Conservation (phyloP, 2,329 filamentous ascomycete genomes). For the Amauroascus verrucosus region DNA sequence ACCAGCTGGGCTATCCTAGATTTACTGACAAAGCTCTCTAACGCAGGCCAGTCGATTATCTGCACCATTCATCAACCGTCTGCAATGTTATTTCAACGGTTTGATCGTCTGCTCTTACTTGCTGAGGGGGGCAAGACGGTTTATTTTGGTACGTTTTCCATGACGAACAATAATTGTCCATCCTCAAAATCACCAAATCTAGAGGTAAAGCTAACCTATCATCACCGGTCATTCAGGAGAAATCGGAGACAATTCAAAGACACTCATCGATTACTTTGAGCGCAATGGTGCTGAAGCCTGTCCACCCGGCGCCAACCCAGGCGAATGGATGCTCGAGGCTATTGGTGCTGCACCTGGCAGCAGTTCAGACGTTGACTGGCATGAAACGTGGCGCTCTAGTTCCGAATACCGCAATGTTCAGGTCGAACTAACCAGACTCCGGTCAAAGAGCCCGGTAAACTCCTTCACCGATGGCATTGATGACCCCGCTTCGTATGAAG, state of each 20-base stretch:
- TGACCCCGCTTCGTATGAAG: constrained; percentile 32
- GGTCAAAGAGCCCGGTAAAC: constrained; percentile 21
- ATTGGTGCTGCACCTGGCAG: constrained; percentile 54
- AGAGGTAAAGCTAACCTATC: background rate
- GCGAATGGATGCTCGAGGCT: constrained; percentile 61
- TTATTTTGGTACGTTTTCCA: constrained; percentile 50
- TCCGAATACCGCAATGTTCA: constrained; percentile 42
- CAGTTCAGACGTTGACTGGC: constrained; percentile 48
- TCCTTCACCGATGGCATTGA: background rate
- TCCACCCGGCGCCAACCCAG: constrained; percentile 55
- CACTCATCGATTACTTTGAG: constrained; percentile 55
- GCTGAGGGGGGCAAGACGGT: constrained; percentile 56
- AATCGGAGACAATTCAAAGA: constrained; percentile 48
- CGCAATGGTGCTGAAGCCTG: constrained; percentile 52
- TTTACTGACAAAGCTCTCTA: constrained; percentile 77
- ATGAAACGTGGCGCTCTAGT: constrained; percentile 46
- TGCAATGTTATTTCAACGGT: constrained; percentile 86
- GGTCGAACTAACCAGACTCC: constrained; percentile 41
- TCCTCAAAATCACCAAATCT: no score
- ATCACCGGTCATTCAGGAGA: no score
- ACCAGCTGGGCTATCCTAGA: constrained; percentile 87
- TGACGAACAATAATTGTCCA: no score
- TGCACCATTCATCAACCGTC: constrained; percentile 96
- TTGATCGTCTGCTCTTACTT: constrained; percentile 55
- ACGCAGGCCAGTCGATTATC: constrained; percentile 86